phyloP scores from a whole-genome alignment of 371 early-diverging fungal genomes.

The Haplosporangium sp. region DNA sequence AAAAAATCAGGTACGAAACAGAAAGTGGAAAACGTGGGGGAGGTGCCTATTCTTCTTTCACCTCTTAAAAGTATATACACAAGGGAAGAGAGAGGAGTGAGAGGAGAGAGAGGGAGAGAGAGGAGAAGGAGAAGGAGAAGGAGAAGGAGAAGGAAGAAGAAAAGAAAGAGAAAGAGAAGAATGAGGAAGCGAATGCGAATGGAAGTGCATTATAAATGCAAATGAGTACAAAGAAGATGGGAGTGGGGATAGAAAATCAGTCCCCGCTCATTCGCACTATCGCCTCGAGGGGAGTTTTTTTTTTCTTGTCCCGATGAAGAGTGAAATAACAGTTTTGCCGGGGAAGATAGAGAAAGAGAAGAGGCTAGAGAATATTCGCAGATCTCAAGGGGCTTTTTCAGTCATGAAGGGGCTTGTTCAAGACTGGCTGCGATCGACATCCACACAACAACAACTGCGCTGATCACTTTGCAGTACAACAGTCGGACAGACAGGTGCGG shows the following conservation, averaged over 20 bases:
- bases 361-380: neutral
- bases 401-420: neutral
- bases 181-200: neutral
- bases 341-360: neutral
- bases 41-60: neutral
- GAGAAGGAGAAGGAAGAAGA: neutral
- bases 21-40: neutral
- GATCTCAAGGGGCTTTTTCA: constrained; percentile 12
- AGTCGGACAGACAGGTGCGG: no score
- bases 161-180: neutral
- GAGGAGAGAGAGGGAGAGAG: neutral
- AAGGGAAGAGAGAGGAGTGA: neutral
- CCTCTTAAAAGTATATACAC: neutral
- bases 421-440: no score
- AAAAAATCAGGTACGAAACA: neutral
- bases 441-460: no score
- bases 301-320: neutral
- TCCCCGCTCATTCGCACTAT: neutral
- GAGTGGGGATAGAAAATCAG: neutral
- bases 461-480: no score
- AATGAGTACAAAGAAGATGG: neutral
- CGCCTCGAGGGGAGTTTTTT: neutral
- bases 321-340: no score
- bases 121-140: neutral
- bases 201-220: neutral